These are phyloP conservation scores for Candida nonsorbophila DNA, from an alignment of 805 yeast species.

Conservation along the genomic window DNA sequence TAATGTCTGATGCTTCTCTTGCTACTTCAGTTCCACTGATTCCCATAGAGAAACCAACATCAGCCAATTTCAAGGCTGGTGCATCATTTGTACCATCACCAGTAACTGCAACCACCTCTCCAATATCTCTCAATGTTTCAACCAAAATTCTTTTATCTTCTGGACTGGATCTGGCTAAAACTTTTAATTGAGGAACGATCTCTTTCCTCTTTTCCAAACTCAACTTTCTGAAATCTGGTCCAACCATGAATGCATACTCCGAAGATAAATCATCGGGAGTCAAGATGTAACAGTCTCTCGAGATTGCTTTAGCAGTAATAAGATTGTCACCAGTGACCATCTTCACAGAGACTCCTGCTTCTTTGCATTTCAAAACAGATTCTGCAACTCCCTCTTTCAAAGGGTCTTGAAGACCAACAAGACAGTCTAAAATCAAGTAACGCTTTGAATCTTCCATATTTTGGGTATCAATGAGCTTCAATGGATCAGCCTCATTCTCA, in stretches of 20 bases:
- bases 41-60: slow-evolving; percentile 99
- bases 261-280: slow-evolving; percentile 46
- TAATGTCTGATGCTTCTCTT: slow-evolving; percentile 92
- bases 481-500: slow-evolving; percentile 19
- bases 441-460: slow-evolving; percentile 18
- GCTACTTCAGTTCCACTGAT: slow-evolving; percentile 98
- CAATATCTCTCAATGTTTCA: slow-evolving; percentile 66
- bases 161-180: slow-evolving; percentile 91
- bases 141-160: slow-evolving; percentile 90
- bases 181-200: slow-evolving; percentile 71
- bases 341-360: slow-evolving; percentile 90
- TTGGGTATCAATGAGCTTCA: slow-evolving; percentile 18
- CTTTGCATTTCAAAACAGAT: slow-evolving; percentile 79
- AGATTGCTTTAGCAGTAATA: slow-evolving; percentile 87
- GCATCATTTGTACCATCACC: slow-evolving; percentile 99
- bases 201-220: slow-evolving; percentile 47
- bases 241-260: slow-evolving; percentile 76
- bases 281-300: slow-evolving; percentile 77
- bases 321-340: slow-evolving; percentile 99
- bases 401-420: slow-evolving; percentile 95
- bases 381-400: slow-evolving; percentile 84
- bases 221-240: slow-evolving; percentile 79
- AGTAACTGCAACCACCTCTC: slow-evolving; percentile 97
- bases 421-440: slow-evolving; percentile 52
- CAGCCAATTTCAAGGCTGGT: slow-evolving; percentile 93